Conservation (phyloP, 371 early-diverging fungal genomes). For the Massospora cicadina region DNA sequence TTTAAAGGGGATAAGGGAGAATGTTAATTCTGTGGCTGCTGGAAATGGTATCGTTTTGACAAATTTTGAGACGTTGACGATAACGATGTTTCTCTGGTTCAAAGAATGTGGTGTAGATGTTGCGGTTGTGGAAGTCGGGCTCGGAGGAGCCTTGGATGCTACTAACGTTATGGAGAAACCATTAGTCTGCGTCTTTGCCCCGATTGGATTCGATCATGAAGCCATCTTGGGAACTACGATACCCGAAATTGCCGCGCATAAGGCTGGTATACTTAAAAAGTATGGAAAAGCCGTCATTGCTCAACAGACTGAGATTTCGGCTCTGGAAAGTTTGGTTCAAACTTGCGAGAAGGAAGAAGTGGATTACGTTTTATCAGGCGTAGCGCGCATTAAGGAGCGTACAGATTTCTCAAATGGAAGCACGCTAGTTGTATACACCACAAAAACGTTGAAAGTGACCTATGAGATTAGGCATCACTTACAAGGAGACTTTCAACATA, state of each 20-base stretch:
- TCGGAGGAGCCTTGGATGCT: constrained; percentile 70
- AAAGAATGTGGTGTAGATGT: constrained; percentile 34
- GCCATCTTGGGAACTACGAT: constrained; percentile 52
- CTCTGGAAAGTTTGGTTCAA: constrained; percentile 18
- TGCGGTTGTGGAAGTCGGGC: constrained; percentile 66
- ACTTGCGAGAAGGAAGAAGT: constrained; percentile 20
- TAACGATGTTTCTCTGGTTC: constrained; percentile 37
- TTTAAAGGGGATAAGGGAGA: constrained; percentile 42
- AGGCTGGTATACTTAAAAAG: constrained; percentile 76
- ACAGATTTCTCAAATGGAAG: background rate
- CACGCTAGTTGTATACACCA: background rate
- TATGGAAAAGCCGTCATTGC: constrained; percentile 28
- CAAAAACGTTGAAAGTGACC: background rate
- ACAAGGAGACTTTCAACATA: constrained; percentile 58
- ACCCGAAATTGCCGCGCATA: constrained; percentile 76
- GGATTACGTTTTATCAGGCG: constrained; percentile 15
- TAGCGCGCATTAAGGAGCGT: constrained; percentile 11
- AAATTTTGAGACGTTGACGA: constrained; percentile 72
- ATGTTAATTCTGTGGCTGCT: constrained; percentile 18
- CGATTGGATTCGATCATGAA: constrained; percentile 65
- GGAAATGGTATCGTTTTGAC: constrained; percentile 33
- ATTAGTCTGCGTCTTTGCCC: constrained; percentile 52
- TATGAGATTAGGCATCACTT: constrained; percentile 30
- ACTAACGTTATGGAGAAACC: constrained; percentile 57
- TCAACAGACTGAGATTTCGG: constrained; percentile 25